Evolutionary conservation across 331 rosid genomes (phyloP).

Genomic region (Malus hybrid): DNA sequence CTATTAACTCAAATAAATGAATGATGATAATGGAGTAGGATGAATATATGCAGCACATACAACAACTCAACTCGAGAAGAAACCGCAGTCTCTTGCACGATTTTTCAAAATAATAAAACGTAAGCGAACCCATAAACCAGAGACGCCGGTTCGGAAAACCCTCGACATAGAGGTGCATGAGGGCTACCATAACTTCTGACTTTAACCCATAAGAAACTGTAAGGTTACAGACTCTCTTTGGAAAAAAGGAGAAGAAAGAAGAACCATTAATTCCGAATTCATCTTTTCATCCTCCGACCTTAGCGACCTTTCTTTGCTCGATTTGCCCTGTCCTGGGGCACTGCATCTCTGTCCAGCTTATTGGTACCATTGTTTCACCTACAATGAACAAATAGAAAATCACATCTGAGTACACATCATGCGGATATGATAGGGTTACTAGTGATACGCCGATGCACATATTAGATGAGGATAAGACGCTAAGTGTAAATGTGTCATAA

Average conservation of each 20-base stretch:
- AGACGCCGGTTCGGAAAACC: not conserved
- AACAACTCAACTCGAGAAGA: not conserved
- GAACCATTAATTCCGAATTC: not conserved
- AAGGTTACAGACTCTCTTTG: not conserved
- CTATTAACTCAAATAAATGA: not conserved
- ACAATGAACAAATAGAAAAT: slow-evolving; percentile 11
- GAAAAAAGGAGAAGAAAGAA: not conserved
- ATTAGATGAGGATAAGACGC: not conserved
- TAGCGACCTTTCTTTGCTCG: slow-evolving; percentile 90
- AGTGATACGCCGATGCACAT: not conserved
- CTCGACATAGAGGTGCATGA: not conserved
- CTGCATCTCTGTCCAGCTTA: slow-evolving; percentile 98
- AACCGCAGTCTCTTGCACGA: not conserved
- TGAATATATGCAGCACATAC: not conserved
- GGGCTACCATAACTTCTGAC: not conserved
- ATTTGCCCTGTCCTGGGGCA: slow-evolving; percentile 84
- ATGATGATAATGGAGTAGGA: not conserved
- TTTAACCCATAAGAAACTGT: not conserved
- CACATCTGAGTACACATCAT: slow-evolving; percentile 15
- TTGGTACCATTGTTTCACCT: slow-evolving; percentile 86
- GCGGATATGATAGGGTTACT: not conserved
- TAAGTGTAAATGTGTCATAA: too few relatives aligned
- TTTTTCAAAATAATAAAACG: not conserved
- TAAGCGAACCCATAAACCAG: not conserved
- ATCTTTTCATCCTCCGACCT: slow-evolving; percentile 48